Conservation (phyloP, 192 early-diverging fungal genomes). For the Globomyces pollinis-pini region DNA sequence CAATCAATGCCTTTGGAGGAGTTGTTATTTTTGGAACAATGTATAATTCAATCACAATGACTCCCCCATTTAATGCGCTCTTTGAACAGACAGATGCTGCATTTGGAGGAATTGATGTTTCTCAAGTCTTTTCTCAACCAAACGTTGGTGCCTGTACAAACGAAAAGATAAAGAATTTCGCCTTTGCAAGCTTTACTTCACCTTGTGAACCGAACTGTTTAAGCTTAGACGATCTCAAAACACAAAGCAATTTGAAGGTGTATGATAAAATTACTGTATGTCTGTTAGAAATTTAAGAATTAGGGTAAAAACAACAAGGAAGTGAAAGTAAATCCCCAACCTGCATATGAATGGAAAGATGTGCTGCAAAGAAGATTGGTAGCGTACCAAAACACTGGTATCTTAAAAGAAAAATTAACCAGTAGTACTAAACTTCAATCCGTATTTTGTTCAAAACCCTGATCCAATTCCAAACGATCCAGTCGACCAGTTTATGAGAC, state of each 20-base stretch:
- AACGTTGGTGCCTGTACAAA: not conserved
- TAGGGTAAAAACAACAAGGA: slow-evolving; percentile 25
- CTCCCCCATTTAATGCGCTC: slow-evolving; percentile 1
- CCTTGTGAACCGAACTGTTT: slow-evolving; percentile 8
- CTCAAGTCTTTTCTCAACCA: not conserved
- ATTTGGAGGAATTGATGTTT: not conserved
- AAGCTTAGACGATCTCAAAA: slow-evolving; percentile 1
- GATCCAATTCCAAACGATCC: slow-evolving; percentile 10
- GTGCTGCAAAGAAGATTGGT: slow-evolving; percentile 10
- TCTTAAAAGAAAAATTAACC: no score
- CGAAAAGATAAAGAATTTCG: not conserved
- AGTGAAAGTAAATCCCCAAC: slow-evolving; percentile 10
- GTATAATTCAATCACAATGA: not conserved
- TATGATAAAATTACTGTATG: not conserved
- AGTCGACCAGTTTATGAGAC: slow-evolving; percentile 47
- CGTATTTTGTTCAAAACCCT: slow-evolving; percentile 12
- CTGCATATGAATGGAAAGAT: slow-evolving; percentile 19
- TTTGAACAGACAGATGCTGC: not conserved
- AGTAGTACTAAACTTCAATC: slow-evolving; percentile 20
- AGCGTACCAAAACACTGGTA: slow-evolving; percentile 10
- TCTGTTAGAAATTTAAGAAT: not conserved
- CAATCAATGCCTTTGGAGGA: not conserved
- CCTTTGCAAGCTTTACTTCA: slow-evolving; percentile 16
- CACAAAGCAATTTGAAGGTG: not conserved
- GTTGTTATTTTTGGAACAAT: not conserved